Conservation (phyloP, 2,329 filamentous ascomycete species). For the Penicillium sp. region DNA sequence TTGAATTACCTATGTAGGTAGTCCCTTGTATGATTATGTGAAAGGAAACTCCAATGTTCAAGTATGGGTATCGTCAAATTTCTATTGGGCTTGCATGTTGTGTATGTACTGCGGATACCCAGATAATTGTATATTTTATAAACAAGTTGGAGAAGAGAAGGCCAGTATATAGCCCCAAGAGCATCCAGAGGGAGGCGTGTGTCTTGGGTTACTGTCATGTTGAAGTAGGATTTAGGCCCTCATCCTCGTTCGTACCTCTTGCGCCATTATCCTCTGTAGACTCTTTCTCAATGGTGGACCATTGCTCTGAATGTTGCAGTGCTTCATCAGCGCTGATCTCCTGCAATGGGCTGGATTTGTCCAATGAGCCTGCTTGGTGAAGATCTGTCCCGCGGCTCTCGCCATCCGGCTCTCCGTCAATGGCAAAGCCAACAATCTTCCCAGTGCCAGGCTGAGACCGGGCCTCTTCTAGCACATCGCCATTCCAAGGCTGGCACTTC, state of each 20-base stretch:
- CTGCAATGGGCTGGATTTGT: conserved; percentile 24
- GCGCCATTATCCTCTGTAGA: conserved; percentile 13
- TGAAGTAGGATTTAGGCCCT: not conserved
- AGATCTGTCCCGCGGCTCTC: conserved; percentile 13
- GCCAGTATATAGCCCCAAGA: not conserved
- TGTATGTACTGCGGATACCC: not conserved
- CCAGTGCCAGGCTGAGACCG: conserved; percentile 35
- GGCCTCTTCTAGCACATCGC: conserved; percentile 67
- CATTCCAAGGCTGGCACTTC: conserved; percentile 86
- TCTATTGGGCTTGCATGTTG: conserved; percentile 4
- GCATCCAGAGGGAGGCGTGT: not conserved
- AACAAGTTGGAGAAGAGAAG: not conserved
- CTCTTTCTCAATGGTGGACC: conserved; percentile 37
- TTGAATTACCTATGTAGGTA: not conserved
- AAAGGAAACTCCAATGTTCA: not conserved
- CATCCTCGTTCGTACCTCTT: conserved; percentile 1
- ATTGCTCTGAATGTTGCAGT: conserved; percentile 38
- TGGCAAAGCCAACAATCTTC: conserved; percentile 44
- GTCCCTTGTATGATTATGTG: not conserved
- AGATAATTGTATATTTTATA: conserved; percentile 6
- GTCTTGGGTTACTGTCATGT: not conserved
- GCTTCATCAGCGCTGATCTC: conserved; percentile 34
- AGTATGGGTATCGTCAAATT: conserved; percentile 17
- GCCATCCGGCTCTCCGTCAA: conserved; percentile 26
- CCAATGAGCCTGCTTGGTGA: not conserved